Conservation (phyloP, 2,329 filamentous ascomycete species). For the Trichoderma koningii region DNA sequence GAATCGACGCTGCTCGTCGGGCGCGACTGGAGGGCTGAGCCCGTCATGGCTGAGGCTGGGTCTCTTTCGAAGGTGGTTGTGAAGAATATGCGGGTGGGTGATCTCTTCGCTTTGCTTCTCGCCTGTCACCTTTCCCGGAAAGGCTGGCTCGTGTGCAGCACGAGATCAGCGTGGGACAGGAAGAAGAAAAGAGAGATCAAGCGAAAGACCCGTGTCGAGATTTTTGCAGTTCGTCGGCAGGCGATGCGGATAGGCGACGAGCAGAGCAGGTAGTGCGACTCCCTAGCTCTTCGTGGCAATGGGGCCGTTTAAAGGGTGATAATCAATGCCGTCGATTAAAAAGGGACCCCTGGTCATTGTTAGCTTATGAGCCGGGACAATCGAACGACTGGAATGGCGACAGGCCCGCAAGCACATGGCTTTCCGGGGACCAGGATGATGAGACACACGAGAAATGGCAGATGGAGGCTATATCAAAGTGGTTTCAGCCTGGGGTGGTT, state of each 20-base stretch:
- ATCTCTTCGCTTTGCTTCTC: neutral
- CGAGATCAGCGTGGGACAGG: neutral
- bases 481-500: constrained; percentile 6
- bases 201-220: neutral
- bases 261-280: constrained; percentile 2
- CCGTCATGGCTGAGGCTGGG: constrained; percentile 32
- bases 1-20: constrained; percentile 41
- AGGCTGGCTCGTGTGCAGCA: neutral
- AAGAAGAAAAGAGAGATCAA: neutral
- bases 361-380: constrained; percentile 24
- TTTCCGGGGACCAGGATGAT: constrained; percentile 19
- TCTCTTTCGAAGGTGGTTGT: neutral
- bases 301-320: constrained; percentile 14
- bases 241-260: constrained; percentile 7
- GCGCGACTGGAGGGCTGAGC: constrained; percentile 35
- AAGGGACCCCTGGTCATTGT: constrained; percentile 23
- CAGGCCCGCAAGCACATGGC: constrained; percentile 27
- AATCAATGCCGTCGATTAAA: constrained; percentile 16
- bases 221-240: constrained; percentile 19
- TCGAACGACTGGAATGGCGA: constrained; percentile 21
- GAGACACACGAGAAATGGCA: constrained; percentile 17
- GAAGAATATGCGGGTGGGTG: neutral
- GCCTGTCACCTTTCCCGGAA: neutral
- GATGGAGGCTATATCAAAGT: constrained; percentile 1
- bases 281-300: constrained; percentile 23